Base-by-base conservation (phyloP, 805 yeast species). In the Nakazawaea laoshanensis region DNA sequence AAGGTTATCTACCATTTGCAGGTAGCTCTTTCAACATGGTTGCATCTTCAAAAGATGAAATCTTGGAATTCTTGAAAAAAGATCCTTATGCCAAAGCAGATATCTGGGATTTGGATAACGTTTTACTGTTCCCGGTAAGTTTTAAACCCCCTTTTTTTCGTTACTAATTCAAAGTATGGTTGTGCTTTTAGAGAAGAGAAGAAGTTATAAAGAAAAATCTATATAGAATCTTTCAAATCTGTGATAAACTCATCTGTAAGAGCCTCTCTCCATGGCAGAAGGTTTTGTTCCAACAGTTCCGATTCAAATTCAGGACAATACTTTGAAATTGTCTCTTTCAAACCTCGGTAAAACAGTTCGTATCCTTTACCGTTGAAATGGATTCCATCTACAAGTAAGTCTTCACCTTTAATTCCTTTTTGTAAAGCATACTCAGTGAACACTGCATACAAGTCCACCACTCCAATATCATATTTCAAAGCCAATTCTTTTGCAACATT, bases 61-160 rank as follows among this genome's bases (percentile, higher is more conserved):
- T 79, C 8, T 41, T 78, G 28, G 82, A 75, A 26, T 58, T 79
- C 36, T 65, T 84, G 52, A 70, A 75, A 47, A 46, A 59, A 30
- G 94, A 84, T 49, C 52, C 74, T 22, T 84, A 76, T 52, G 69
- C 70, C 43, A 64, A 62, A 43, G 62, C 64, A 22, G 88, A 86
- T 2, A 67, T 84, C 39, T 84, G 94, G 94, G 94, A 84, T 50
- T 49, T 81, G 39, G 72, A 72, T 24, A 67, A 63, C 35, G 77
- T 70, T 13, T 47, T 76, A 42, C 70, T 79, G 24, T 66, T 70
- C 47, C 86, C 86, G 29, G 39, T 36, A 27, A 36, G 39, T 36
- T 24, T 25, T 14, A 12, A n/a, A 20, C 7, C 10, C 11, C 10
- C 11, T 20, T 52, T 49, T 33, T 25, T 5, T 19, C n/a, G 5